Evolutionary conservation across 2,329 filamentous ascomycete genomes (phyloP).

Genomic region (Fusarium avenaceum): DNA sequence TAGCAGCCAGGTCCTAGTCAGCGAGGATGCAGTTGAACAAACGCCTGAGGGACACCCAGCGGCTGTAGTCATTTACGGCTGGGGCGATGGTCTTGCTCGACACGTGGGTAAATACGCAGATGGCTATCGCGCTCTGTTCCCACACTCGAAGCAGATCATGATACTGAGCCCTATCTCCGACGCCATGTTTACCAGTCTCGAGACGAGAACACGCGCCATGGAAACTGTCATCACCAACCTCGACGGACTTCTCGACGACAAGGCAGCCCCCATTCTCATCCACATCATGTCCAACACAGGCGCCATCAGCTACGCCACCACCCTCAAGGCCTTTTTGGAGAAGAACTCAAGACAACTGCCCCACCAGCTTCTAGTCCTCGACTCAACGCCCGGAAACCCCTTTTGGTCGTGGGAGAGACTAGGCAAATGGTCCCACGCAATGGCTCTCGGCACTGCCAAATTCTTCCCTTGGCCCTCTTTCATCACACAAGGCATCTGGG

Average conservation of each 20-base stretch:
- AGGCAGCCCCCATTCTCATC: constrained; percentile 58
- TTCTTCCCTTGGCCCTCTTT: constrained; percentile 64
- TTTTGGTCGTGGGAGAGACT: constrained; percentile 59
- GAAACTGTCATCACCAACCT: constrained; percentile 58
- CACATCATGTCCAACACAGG: constrained; percentile 72
- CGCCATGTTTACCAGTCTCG: constrained; percentile 60
- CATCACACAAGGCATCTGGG: constrained; percentile 63
- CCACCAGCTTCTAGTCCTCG: constrained; percentile 63
- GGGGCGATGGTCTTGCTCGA: constrained; percentile 68
- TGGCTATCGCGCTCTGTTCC: constrained; percentile 65
- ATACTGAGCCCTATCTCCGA: constrained; percentile 64
- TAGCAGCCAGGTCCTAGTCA: constrained; percentile 63
- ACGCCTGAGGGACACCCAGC: constrained; percentile 54
- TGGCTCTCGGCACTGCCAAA: constrained; percentile 63
- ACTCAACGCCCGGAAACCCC: constrained; percentile 67
- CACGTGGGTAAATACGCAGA: constrained; percentile 69
- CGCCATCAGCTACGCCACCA: constrained; percentile 65
- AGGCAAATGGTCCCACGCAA: constrained; percentile 65
- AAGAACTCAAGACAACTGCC: constrained; percentile 58
- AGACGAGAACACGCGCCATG: constrained; percentile 61
- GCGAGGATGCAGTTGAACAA: constrained; percentile 49
- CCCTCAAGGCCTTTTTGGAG: constrained; percentile 61
- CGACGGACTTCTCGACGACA: constrained; percentile 29
- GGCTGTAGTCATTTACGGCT: constrained; percentile 67
- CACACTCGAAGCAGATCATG: constrained; percentile 64